Evolutionary conservation across 805 yeast genomes (phyloP).

Genomic region (Pichia manshurica): DNA sequence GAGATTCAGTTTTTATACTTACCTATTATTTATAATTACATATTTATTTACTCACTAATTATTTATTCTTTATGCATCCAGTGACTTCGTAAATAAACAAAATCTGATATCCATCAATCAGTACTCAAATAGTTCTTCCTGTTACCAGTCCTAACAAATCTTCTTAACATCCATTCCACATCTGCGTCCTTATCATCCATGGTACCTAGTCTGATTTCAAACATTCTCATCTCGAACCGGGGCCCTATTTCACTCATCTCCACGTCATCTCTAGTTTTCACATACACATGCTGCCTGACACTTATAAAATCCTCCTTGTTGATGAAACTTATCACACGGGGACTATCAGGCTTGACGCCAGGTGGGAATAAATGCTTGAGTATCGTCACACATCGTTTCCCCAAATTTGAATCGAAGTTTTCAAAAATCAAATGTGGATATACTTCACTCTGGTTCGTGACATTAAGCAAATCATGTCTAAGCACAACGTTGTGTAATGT

Average conservation of each 20-base stretch:
- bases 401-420: slow-evolving; percentile 74
- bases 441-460: slow-evolving; percentile 85
- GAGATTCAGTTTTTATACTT: not conserved
- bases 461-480: slow-evolving; percentile 82
- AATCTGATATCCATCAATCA: slow-evolving; percentile 12
- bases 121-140: slow-evolving; percentile 76
- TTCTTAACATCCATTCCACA: slow-evolving; percentile 92
- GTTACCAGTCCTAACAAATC: slow-evolving; percentile 92
- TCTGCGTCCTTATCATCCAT: slow-evolving; percentile 95
- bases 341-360: slow-evolving; percentile 85
- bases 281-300: slow-evolving; percentile 93
- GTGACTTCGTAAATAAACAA: too few relatives aligned
- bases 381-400: slow-evolving; percentile 72
- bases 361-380: slow-evolving; percentile 92
- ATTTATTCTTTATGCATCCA: not conserved
- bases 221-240: slow-evolving; percentile 94
- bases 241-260: slow-evolving; percentile 97
- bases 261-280: slow-evolving; percentile 78
- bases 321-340: slow-evolving; percentile 88
- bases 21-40: not conserved
- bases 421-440: slow-evolving; percentile 94
- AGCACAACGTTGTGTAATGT: slow-evolving; percentile 90
- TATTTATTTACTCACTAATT: not conserved
- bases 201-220: slow-evolving; percentile 83
- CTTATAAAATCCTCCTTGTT: slow-evolving; percentile 88